Percentiles rank a stretch among this genome's conserved stretches.
phyloP scores from a whole-genome alignment of 1,139 yeast genomes.

The Trichomonascaceae sp. region DNA sequence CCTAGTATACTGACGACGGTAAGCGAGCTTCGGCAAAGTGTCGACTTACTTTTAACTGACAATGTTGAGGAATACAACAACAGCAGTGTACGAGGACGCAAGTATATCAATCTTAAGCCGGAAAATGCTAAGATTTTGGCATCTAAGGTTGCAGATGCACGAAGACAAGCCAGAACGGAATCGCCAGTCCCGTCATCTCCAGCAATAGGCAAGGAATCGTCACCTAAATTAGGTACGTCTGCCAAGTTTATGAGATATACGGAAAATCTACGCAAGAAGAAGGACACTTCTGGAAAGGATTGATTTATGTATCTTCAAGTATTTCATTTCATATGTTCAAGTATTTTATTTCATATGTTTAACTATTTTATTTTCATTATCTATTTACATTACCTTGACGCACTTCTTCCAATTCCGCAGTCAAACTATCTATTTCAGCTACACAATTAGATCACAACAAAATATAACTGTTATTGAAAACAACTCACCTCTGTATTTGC shows the following conservation, averaged over 20 bases:
- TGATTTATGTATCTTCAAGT: neutral
- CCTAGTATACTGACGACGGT: constrained; percentile 35
- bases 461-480: neutral
- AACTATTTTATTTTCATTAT: neutral
- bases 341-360: neutral
- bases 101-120: constrained; percentile 55
- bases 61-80: constrained; percentile 51
- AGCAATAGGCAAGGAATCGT: constrained; percentile 1
- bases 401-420: neutral
- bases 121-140: constrained; percentile 50
- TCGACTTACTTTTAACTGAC: constrained; percentile 46
- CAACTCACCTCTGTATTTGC: constrained; percentile 11
- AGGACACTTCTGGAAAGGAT: neutral
- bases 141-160: constrained; percentile 33
- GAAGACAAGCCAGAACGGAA: constrained; percentile 13
- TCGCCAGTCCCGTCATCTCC: constrained; percentile 9
- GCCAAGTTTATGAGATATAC: constrained; percentile 21
- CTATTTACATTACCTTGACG: neutral
- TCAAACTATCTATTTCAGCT: neutral
- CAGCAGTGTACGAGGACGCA: constrained; percentile 48
- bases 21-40: constrained; percentile 57
- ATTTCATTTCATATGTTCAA: neutral
- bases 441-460: neutral
- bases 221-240: constrained; percentile 12
- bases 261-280: constrained; percentile 18